Evolutionary conservation across 2,329 filamentous ascomycete genomes (phyloP).

Genomic region (Aquanectria penicillioides): DNA sequence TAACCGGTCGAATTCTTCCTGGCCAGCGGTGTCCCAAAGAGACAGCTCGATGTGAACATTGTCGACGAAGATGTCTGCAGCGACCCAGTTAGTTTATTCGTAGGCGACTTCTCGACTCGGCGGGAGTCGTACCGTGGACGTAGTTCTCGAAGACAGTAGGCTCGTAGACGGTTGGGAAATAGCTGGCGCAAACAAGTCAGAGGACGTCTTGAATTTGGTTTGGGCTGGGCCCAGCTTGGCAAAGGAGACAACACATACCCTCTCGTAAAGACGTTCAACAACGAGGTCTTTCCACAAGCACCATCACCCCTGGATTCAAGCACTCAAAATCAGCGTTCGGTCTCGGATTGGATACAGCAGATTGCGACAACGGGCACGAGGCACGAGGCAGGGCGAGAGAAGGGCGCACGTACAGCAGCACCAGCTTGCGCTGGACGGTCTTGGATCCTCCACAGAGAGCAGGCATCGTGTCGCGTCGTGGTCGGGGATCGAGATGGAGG

Average conservation of each 20-base stretch:
- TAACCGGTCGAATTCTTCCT: conserved; percentile 98
- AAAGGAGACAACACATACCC: conserved; percentile 68
- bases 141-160: conserved; percentile 99
- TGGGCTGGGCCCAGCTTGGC: not conserved
- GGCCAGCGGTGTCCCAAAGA: conserved; percentile 97
- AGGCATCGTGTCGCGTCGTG: conserved; percentile 37
- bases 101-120: not conserved
- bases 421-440: conserved; percentile 95
- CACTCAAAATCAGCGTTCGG: conserved; percentile 25
- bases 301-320: conserved; percentile 78
- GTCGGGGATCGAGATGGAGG: conserved; percentile 9
- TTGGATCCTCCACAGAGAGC: conserved; percentile 75
- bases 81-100: conserved; percentile 16
- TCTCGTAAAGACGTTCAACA: conserved; percentile 98
- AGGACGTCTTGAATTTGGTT: not conserved
- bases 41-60: conserved; percentile 96
- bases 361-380: too few species aligned
- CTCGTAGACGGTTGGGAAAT: conserved; percentile 98
- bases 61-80: conserved; percentile 94
- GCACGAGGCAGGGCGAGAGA: not conserved
- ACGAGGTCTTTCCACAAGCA: conserved; percentile 95
- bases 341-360: too few species aligned
- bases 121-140: conserved; percentile 78
- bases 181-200: conserved; percentile 61
- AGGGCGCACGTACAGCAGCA: conserved; percentile 74